Evolutionary conservation across 768 basidiomycete genomes (phyloP).

Genomic region (Leucosporidium yakuticum): DNA sequence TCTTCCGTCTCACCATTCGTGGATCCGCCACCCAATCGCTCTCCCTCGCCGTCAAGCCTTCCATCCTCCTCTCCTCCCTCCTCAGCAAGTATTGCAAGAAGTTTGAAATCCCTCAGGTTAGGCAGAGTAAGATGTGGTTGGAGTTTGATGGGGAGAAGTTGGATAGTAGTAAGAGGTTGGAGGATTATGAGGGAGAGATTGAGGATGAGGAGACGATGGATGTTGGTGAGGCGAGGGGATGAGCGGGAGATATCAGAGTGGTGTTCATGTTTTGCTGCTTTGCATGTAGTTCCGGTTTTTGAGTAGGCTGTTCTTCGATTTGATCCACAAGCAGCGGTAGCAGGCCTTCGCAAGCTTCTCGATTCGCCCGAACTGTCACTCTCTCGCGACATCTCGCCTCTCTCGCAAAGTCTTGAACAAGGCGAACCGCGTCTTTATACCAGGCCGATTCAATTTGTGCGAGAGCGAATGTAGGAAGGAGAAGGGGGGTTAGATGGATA

Average conservation of each 20-base stretch:
- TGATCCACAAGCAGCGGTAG: no score
- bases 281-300: no score
- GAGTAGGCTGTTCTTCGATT: no score
- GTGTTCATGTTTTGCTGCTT: no score
- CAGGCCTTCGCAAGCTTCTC: no score
- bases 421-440: constrained; percentile 4
- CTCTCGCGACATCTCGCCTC: neutral
- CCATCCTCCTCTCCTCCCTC: constrained; percentile 16
- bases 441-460: neutral
- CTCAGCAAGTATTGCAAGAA: constrained; percentile 13
- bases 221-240: neutral
- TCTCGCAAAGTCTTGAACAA: neutral
- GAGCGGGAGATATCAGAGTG: no score
- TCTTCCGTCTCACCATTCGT: constrained; percentile 25
- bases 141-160: constrained; percentile 29
- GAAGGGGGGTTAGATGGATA: no score
- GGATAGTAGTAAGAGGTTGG: constrained; percentile 2
- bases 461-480: no score
- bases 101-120: neutral
- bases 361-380: no score
- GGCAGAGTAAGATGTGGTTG: constrained; percentile 6
- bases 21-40: constrained; percentile 12
- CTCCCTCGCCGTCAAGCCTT: constrained; percentile 16
- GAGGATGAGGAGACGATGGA: constrained; percentile 32
- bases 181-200: constrained; percentile 18